Percentiles rank a stretch among this genome's conserved stretches.
Evolutionary conservation across 768 basidiomycete species (phyloP).

Genomic region (Epithele typhae): DNA sequence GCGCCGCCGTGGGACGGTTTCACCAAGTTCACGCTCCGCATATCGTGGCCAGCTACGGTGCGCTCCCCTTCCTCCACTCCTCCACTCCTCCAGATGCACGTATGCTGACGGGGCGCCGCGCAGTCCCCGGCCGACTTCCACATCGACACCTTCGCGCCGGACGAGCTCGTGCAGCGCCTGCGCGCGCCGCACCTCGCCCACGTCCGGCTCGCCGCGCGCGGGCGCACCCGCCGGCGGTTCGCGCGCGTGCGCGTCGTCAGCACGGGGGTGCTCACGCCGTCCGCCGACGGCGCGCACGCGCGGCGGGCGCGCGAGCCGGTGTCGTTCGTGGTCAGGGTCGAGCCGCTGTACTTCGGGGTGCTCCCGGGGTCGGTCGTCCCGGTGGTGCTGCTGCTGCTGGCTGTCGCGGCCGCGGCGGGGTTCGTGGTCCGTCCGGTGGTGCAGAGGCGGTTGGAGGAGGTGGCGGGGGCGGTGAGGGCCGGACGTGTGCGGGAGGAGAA

Average conservation of each 20-base stretch:
- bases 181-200: constrained; percentile 7
- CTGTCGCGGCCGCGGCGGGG: constrained; percentile 24
- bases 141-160: constrained; percentile 30
- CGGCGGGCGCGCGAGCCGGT: constrained; percentile 26
- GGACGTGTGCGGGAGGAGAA: constrained; percentile 2
- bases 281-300: neutral
- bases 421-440: constrained; percentile 18
- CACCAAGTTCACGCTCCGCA: constrained; percentile 28
- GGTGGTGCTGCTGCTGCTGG: constrained; percentile 26
- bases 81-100: too few relatives aligned
- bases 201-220: neutral
- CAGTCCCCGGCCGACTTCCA: constrained; percentile 44
- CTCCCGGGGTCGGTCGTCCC: constrained; percentile 51
- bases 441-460: neutral
- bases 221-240: constrained; percentile 40
- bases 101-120: too few relatives aligned
- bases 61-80: constrained; percentile 4
- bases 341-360: constrained; percentile 56
- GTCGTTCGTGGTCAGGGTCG: constrained; percentile 50
- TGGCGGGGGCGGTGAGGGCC: constrained; percentile 13
- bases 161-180: constrained; percentile 29
- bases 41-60: constrained; percentile 34
- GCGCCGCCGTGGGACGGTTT: constrained; percentile 19
- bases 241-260: constrained; percentile 55
- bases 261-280: constrained; percentile 47